Conservation (phyloP, 176 grass and related monocot species). For the Oryza brachyantha region DNA sequence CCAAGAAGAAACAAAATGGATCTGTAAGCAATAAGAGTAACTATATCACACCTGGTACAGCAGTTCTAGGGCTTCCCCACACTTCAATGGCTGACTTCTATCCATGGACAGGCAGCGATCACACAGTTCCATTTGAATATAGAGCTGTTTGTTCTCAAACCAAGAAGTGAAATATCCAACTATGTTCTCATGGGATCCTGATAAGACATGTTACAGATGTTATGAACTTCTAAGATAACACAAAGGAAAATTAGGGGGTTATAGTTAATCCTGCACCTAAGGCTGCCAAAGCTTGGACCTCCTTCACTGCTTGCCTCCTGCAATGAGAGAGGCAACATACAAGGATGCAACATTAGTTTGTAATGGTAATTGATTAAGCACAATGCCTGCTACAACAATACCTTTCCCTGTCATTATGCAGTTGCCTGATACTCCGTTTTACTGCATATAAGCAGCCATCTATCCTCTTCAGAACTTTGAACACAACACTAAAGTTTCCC, state of each 20-base stretch:
- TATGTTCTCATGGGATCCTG: conserved; percentile 91
- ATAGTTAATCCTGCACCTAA: conserved; percentile 50
- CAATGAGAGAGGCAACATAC: conserved; percentile 36
- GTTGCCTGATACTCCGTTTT: conserved; percentile 71
- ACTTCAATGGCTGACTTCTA: conserved; percentile 35
- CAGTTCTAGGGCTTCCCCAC: conserved; percentile 66
- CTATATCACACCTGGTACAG: conserved; percentile 66
- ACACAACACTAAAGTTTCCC: conserved; percentile 92
- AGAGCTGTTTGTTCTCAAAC: conserved; percentile 88
- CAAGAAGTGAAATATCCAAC: conserved; percentile 93
- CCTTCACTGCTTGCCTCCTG: conserved; percentile 84
- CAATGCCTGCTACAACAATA: conserved; percentile 29
- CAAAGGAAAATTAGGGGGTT: conserved; percentile 14
- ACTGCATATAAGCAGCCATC: conserved; percentile 95
- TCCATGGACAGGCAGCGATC: conserved; percentile 55
- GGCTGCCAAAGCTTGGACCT: conserved; percentile 95
- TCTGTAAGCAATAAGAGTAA: background rate
- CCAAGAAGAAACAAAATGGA: conserved; percentile 20
- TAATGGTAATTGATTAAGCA: background rate
- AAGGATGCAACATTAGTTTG: conserved; percentile 28
- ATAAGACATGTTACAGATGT: conserved; percentile 14
- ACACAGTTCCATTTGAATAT: conserved; percentile 97
- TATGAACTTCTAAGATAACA: conserved; percentile 1
- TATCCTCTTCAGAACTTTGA: conserved; percentile 96
- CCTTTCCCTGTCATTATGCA: conserved; percentile 90